These are phyloP conservation scores for Monosporozyma solicola DNA, from an alignment of 805 yeast species.

Conservation along the genomic window DNA sequence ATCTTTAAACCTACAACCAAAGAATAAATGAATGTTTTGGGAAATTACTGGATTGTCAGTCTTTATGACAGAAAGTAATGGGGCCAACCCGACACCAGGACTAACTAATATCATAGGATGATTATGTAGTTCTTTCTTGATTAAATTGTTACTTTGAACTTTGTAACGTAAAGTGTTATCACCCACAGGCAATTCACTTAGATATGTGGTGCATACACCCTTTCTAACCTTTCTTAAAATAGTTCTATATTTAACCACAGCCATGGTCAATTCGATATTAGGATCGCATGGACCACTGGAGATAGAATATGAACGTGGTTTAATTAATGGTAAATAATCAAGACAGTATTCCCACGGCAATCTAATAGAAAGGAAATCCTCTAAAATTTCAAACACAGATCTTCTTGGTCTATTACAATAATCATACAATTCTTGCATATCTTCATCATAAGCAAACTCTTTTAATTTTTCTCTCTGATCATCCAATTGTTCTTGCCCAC, in stretches of 20 bases:
- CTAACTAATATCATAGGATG: constrained; percentile 64
- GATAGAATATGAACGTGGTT: constrained; percentile 78
- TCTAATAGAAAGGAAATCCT: constrained; percentile 67
- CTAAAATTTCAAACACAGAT: constrained; percentile 71
- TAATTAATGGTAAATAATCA: constrained; percentile 69
- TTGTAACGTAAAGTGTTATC: constrained; percentile 43
- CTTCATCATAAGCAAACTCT: constrained; percentile 66
- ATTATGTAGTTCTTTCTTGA: constrained; percentile 30
- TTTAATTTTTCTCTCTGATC: constrained; percentile 66
- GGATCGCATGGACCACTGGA: constrained; percentile 47
- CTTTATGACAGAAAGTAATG: constrained; percentile 66
- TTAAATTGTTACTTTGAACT: constrained; percentile 36
- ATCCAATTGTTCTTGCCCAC: constrained; percentile 30
- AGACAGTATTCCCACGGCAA: constrained; percentile 70
- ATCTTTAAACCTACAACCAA: constrained; percentile 59
- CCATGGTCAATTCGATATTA: constrained; percentile 61
- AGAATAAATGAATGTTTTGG: constrained; percentile 43
- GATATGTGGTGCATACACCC: constrained; percentile 79
- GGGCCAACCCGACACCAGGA: constrained; percentile 97
- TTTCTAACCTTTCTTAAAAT: constrained; percentile 62
- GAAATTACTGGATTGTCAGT: constrained; percentile 15
- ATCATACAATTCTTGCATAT: constrained; percentile 73
- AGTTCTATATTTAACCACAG: constrained; percentile 81
- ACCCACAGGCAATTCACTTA: constrained; percentile 41
- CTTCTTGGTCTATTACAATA: constrained; percentile 92